Base-by-base conservation (phyloP, 2,329 filamentous ascomycete species). In the Pseudocercospora vitis region DNA sequence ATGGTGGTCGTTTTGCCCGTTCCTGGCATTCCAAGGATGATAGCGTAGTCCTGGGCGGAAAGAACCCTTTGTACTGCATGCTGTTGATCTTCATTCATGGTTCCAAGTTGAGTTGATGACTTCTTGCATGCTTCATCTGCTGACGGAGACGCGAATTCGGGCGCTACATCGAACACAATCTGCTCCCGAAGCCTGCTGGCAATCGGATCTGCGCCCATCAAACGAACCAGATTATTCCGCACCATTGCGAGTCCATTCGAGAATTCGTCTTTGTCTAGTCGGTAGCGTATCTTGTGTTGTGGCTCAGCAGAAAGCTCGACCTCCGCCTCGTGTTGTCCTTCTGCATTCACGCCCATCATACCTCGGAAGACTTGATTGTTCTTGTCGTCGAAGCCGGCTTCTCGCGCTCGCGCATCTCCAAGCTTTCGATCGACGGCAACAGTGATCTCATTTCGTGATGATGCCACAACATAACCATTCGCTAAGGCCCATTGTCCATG, bases 1-100 rank as follows among this genome's bases (percentile, higher is more conserved):
- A 99, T 97, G 0, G 94, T 99, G 0, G 94, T 99, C 2, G 94
- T 99, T 73, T 99, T 99, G 53, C 94, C 94, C 0, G 94, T 99
- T 6, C 94, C 94, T 1, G 94, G 94, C 94, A 99, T 99, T 23
- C 94, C 94, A 16, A 99, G 82, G 9, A 99, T 91, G n/a, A 99
- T 79, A 6, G 94, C 92, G 71, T 97, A 99, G 73, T 99, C 91
- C 62, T 88, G 83, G 2, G 94, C 92, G 65, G 87, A 90, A 87
- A 99, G 95, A 32, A 99, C 92, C 71, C 96, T 97, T 63, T 90
- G 82, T 48, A 99, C 91, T 0, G 94, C 94, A 53, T 79, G 81
- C 65, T 81, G 85, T 71, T 99, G 94, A 67, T 97, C 94, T 7
- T 88, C 78, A 61, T 99, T 99, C 63, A 99, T 83, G 48, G 77